A percentile compares a stretch with the other conserved stretches of the same genome.
phyloP scores from a whole-genome alignment of 2,329 filamentous ascomycete species.

The Penicillium corylophilum region DNA sequence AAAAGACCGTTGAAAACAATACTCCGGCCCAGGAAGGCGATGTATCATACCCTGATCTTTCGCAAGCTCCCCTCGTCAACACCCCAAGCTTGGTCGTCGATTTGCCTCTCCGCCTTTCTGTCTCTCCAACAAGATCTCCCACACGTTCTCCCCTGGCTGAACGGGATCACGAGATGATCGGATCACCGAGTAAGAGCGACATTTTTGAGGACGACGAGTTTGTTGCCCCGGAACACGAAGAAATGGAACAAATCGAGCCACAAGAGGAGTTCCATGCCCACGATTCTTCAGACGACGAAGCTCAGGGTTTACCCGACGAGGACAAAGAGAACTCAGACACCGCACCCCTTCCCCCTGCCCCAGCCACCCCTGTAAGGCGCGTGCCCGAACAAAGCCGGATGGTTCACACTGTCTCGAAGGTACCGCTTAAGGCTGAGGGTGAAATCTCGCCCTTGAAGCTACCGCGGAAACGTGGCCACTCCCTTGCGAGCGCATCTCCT shows the following conservation, averaged over 20 bases:
- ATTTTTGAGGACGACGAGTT: slow-evolving; percentile 26
- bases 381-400: slow-evolving; percentile 49
- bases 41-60: slow-evolving; percentile 25
- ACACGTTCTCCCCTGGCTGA: slow-evolving; percentile 4
- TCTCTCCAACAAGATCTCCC: not conserved
- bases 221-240: not conserved
- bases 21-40: slow-evolving; percentile 5
- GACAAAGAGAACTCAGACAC: slow-evolving; percentile 31
- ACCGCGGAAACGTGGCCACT: slow-evolving; percentile 52
- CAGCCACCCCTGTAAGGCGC: slow-evolving; percentile 57
- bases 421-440: slow-evolving; percentile 68
- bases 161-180: slow-evolving; percentile 9
- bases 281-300: slow-evolving; percentile 7
- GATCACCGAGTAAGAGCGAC: slow-evolving; percentile 12
- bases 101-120: slow-evolving; percentile 10
- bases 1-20: slow-evolving; percentile 13
- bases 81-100: slow-evolving; percentile 15
- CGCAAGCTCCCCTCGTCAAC: slow-evolving; percentile 19
- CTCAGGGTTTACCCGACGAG: slow-evolving; percentile 16
- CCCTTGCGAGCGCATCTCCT: slow-evolving; percentile 48
- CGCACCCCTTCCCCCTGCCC: slow-evolving; percentile 28
- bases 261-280: slow-evolving; percentile 1
- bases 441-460: slow-evolving; percentile 48
- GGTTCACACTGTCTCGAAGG: slow-evolving; percentile 74
- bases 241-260: slow-evolving; percentile 1